phyloP scores from a whole-genome alignment of 495 filamentous ascomycete genomes.

The Hyaloscypha bicolor region DNA sequence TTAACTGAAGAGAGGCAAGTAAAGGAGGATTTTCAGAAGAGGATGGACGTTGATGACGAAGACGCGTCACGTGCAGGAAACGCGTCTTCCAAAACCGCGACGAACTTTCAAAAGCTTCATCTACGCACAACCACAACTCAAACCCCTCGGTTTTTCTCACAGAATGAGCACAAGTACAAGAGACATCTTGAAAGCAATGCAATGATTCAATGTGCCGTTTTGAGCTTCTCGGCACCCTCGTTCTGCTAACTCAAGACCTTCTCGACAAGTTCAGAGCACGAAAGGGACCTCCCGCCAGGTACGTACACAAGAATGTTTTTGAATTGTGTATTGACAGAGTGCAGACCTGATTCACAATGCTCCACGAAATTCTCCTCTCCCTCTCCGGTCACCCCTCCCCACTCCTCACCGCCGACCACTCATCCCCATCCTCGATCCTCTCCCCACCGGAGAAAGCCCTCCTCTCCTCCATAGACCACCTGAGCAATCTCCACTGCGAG shows the following conservation, averaged over 20 bases:
- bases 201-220: constrained; percentile 49
- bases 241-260: constrained; percentile 48
- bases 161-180: background rate
- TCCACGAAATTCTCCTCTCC: constrained; percentile 94
- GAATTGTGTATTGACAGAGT: background rate
- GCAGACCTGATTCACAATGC: constrained; percentile 60
- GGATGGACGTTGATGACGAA: background rate
- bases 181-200: background rate
- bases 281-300: background rate
- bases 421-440: constrained; percentile 52
- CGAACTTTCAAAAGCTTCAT: background rate
- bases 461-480: constrained; percentile 70
- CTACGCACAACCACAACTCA: background rate
- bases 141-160: background rate
- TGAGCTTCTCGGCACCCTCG: constrained; percentile 49
- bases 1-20: background rate
- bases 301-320: background rate
- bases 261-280: constrained; percentile 19
- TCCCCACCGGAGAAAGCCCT: constrained; percentile 82
- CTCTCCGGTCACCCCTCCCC: constrained; percentile 92
- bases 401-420: constrained; percentile 59
- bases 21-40: background rate
- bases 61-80: background rate
- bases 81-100: background rate
- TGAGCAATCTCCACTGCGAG: constrained; percentile 74